A percentile compares a stretch with the other conserved stretches of the same genome.
phyloP scores from a whole-genome alignment of 495 filamentous ascomycete genomes.

The Platismatia glauca region DNA sequence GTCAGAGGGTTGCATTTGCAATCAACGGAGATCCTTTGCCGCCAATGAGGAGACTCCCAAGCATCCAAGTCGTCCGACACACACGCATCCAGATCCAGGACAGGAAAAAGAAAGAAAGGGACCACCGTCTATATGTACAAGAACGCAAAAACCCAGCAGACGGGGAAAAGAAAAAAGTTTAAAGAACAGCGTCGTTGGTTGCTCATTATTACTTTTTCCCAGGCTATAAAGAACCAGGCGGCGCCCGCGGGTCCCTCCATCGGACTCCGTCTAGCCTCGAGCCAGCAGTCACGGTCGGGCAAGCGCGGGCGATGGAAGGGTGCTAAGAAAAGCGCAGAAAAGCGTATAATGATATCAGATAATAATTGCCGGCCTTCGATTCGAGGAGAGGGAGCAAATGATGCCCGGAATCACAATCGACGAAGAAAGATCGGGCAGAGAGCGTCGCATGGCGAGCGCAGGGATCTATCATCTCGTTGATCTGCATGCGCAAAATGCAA shows the following conservation, averaged over 20 bases:
- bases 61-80: too few relatives aligned
- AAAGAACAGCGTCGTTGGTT: background rate
- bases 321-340: background rate
- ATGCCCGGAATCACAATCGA: background rate
- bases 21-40: background rate
- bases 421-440: slow-evolving; percentile 7
- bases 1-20: background rate
- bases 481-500: background rate
- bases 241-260: background rate
- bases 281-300: background rate
- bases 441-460: slow-evolving; percentile 10
- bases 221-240: background rate
- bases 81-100: background rate
- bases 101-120: background rate
- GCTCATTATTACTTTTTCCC: background rate
- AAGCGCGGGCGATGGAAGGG: slow-evolving; percentile 3
- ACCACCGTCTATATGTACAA: slow-evolving; percentile 4
- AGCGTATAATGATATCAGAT: background rate
- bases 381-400: background rate
- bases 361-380: background rate
- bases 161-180: background rate
- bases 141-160: background rate
- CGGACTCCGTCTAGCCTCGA: background rate
- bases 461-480: background rate
- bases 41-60: too few relatives aligned